Conservation (phyloP, 2,329 filamentous ascomycete genomes). For the Alternaria sp. region DNA sequence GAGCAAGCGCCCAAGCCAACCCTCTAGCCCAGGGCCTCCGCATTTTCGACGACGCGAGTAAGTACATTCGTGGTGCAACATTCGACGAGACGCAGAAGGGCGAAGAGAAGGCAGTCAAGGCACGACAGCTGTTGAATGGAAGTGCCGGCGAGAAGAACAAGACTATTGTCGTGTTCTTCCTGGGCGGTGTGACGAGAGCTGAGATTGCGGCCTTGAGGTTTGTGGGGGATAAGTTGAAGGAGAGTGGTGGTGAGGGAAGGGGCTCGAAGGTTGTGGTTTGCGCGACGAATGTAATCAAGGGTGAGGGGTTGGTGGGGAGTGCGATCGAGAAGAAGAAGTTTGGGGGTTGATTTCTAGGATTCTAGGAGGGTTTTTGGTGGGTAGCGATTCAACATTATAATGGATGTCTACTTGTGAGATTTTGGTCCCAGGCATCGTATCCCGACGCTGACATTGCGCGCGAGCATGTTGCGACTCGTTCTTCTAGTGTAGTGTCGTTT, state of each 20-base stretch:
- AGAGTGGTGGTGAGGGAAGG: slow-evolving; percentile 72
- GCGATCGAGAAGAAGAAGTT: slow-evolving; percentile 73
- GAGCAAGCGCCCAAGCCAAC: slow-evolving; percentile 53
- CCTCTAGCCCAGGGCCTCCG: slow-evolving; percentile 82
- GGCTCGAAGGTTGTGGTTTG: slow-evolving; percentile 84
- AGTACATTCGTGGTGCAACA: slow-evolving; percentile 84
- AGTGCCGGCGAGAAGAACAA: slow-evolving; percentile 65
- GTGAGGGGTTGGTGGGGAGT: slow-evolving; percentile 86
- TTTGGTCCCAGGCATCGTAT: too few relatives aligned
- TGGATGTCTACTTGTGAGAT: too few relatives aligned
- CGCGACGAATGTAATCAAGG: slow-evolving; percentile 89
- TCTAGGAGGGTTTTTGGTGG: not conserved
- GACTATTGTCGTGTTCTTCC: slow-evolving; percentile 93
- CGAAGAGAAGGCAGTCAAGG: slow-evolving; percentile 90
- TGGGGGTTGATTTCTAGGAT: slow-evolving; percentile 6
- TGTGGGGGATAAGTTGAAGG: slow-evolving; percentile 77
- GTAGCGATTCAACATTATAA: too few relatives aligned
- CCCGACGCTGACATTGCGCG: too few relatives aligned
- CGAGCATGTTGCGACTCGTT: too few relatives aligned
- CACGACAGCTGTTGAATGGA: slow-evolving; percentile 81
- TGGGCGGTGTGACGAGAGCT: slow-evolving; percentile 95
- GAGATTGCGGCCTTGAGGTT: slow-evolving; percentile 95
- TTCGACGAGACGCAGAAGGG: slow-evolving; percentile 94
- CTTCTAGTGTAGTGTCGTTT: too few relatives aligned
- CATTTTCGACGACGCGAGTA: slow-evolving; percentile 90